Evolutionary conservation across 345 rosid species (phyloP).

Genomic region (Eucalyptus guilfoylei): DNA sequence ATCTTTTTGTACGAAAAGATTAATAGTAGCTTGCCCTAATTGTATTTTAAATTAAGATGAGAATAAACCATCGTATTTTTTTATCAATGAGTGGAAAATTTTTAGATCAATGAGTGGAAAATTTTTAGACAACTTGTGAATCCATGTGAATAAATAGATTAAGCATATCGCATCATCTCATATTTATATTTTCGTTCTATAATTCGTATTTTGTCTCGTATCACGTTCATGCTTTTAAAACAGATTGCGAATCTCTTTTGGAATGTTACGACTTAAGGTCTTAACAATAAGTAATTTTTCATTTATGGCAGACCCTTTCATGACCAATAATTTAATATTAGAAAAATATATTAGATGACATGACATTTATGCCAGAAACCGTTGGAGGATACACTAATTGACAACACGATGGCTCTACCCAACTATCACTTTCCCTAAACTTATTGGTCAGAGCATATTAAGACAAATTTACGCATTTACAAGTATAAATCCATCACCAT

Average conservation of each 20-base stretch:
- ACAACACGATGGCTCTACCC: background rate
- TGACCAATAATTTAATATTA: too few species aligned
- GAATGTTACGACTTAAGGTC: background rate
- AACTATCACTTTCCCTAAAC: background rate
- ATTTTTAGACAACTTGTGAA: accelerated
- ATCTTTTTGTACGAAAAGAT: too few species aligned
- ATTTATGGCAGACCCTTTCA: too few species aligned
- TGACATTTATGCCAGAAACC: accelerated
- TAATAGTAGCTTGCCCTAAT: too few species aligned
- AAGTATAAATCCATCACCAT: background rate
- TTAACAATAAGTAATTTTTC: background rate
- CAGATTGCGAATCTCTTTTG: accelerated
- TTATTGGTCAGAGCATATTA: background rate
- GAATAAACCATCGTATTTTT: too few species aligned
- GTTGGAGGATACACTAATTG: background rate
- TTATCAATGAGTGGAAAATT: too few species aligned
- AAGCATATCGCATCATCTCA: background rate
- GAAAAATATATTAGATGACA: too few species aligned
- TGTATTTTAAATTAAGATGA: too few species aligned
- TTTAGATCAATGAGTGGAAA: too few species aligned
- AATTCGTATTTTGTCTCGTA: background rate
- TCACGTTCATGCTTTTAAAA: too few species aligned
- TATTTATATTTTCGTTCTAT: background rate
- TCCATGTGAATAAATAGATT: background rate
- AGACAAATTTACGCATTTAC: background rate